Evolutionary conservation across 352 stramenopile species (phyloP).

Genomic region (Peronospora belbahrii): DNA sequence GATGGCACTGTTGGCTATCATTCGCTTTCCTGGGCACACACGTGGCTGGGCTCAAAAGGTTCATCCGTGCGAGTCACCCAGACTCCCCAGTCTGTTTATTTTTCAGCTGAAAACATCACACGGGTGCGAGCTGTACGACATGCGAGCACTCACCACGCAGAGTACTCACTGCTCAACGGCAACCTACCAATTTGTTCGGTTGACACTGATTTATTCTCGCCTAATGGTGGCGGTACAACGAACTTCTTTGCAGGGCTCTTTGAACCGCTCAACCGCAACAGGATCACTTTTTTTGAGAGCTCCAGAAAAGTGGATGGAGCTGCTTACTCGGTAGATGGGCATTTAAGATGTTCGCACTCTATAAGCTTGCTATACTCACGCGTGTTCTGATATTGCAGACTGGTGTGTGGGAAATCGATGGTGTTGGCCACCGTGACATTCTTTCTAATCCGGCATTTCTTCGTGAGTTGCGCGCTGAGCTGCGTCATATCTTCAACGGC

Average conservation of each 20-base stretch:
- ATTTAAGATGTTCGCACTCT: background rate
- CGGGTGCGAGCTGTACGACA: constrained; percentile 40
- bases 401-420: constrained; percentile 77
- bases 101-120: constrained; percentile 46
- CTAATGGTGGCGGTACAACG: constrained; percentile 9
- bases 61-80: constrained; percentile 59
- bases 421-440: constrained; percentile 62
- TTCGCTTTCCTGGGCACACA: constrained; percentile 72
- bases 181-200: constrained; percentile 34
- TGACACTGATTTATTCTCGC: constrained; percentile 5
- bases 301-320: constrained; percentile 23
- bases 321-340: constrained; percentile 25
- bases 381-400: constrained; percentile 30
- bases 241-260: constrained; percentile 66
- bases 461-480: constrained; percentile 59
- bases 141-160: constrained; percentile 41
- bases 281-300: constrained; percentile 75
- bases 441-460: constrained; percentile 63
- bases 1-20: constrained; percentile 74
- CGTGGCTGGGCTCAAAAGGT: constrained; percentile 47
- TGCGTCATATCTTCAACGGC: constrained; percentile 60
- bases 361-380: background rate
- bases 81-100: constrained; percentile 65
- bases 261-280: constrained; percentile 33
- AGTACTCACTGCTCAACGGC: constrained; percentile 44